Evolutionary conservation across 495 filamentous ascomycete species (phyloP).

Genomic region (Immersiella caudata): DNA sequence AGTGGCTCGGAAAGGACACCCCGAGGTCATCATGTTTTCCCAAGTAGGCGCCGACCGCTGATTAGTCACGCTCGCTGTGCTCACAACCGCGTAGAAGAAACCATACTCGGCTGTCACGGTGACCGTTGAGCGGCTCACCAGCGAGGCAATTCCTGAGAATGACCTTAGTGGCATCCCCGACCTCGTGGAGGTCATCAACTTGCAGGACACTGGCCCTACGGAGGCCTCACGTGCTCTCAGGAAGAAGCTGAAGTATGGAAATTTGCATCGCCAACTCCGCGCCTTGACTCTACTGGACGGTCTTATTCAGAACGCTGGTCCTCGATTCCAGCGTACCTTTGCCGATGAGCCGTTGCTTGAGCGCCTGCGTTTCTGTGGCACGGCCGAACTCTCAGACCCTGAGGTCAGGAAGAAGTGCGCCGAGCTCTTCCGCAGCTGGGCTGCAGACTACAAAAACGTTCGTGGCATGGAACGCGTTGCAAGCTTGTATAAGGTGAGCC

Average conservation of each 20-base stretch:
- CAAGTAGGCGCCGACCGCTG: constrained; percentile 35
- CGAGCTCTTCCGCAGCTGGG: constrained; percentile 86
- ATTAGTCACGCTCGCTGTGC: background rate
- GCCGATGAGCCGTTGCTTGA: constrained; percentile 93
- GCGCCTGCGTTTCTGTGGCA: constrained; percentile 83
- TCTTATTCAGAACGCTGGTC: constrained; percentile 90
- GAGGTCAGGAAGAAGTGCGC: constrained; percentile 85
- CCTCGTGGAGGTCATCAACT: constrained; percentile 87
- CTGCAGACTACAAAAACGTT: constrained; percentile 75
- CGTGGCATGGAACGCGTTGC: constrained; percentile 80
- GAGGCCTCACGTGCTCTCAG: constrained; percentile 91
- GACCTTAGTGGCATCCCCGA: constrained; percentile 91
- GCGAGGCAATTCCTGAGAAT: constrained; percentile 86
- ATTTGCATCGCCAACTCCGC: constrained; percentile 84
- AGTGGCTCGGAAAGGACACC: background rate
- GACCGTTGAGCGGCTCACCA: constrained; percentile 87
- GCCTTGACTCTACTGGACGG: constrained; percentile 90
- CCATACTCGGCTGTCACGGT: constrained; percentile 94
- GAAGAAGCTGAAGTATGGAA: constrained; percentile 99
- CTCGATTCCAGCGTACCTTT: constrained; percentile 83
- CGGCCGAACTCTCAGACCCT: constrained; percentile 80
- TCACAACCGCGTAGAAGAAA: constrained; percentile 66
- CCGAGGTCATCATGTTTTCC: constrained; percentile 42
- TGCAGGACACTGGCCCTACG: constrained; percentile 83
- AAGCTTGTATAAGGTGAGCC: constrained; percentile 69